These are phyloP conservation scores for Talaromyces sp. DNA, from an alignment of 2,329 filamentous ascomycete species.

Conservation along the genomic window DNA sequence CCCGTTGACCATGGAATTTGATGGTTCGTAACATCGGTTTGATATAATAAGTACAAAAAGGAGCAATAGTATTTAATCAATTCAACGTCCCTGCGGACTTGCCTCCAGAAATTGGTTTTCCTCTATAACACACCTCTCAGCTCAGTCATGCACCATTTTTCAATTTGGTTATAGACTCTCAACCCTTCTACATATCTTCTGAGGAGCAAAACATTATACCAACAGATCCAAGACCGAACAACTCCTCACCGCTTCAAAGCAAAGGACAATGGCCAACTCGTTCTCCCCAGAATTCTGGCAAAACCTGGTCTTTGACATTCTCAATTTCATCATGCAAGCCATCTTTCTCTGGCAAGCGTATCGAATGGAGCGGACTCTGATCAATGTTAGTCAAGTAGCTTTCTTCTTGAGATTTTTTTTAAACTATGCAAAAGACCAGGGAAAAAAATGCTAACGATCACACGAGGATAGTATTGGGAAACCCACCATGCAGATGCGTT, in stretches of 20 bases:
- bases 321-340: background rate
- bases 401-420: background rate
- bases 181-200: background rate
- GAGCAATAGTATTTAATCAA: background rate
- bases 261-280: background rate
- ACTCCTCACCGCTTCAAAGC: background rate
- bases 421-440: too few species aligned
- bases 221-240: background rate
- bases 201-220: too few species aligned
- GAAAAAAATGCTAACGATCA: background rate
- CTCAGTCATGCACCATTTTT: background rate
- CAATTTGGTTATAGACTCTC: background rate
- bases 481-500: background rate
- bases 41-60: background rate
- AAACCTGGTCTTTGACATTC: background rate
- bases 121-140: background rate
- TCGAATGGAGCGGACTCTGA: background rate
- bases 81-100: background rate
- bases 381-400: background rate
- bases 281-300: background rate
- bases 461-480: background rate
- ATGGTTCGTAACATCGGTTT: background rate
- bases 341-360: background rate
- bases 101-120: background rate
- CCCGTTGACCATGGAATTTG: too few species aligned